Base-by-base conservation (phyloP, 2,329 filamentous ascomycete genomes). In the Fonsecaea multimorphosa region DNA sequence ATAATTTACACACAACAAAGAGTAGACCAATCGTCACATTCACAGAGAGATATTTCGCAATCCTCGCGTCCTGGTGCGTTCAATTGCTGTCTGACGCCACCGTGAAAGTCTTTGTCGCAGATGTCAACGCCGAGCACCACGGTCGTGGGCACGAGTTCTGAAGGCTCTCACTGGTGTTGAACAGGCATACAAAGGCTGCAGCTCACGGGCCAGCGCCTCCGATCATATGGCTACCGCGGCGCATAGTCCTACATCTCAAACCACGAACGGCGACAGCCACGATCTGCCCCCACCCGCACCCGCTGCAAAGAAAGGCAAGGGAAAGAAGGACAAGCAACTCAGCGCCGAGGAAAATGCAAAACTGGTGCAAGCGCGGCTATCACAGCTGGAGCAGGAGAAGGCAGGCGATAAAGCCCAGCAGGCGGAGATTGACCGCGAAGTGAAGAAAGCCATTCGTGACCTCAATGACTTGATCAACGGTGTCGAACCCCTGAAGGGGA, bases 331-430 rank as follows among this genome's bases (percentile, higher is more conserved):
- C 82, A 96, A 96, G 81, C 83, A 86, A 55, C 82, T 91, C 70
- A 93, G 97, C 76, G 91, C 92, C 22, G 91, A 87, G 73, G 95
- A 98, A 79, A 93, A 93, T 54, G 92, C 92, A 68, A 96, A 97
- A 79, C 86, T 97, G 70, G 86, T 99, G 58, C 90, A 93, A 69
- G 92, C 93, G 68, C 92, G 96, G 76, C 97, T 99, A 76, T 94
- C 93, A 24, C 95, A 98, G 81, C 83, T 99, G 65, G 95, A 99
- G 78, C 91, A 92, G 69, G 93, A 97, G 83, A 91, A 91, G 57
- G 93, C 93, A 11, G 92, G 92, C 66, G 93, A 97, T 77, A 97
- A 96, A 79, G 94, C 96, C 73, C 92, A 97, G 79, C 93, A 97
- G 80, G 87, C 91, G 67, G 95, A 98, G 83, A 97, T 99, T 77